Base-by-base conservation (phyloP, 2,329 filamentous ascomycete genomes). In the Atkinsonella hypoxylon region DNA sequence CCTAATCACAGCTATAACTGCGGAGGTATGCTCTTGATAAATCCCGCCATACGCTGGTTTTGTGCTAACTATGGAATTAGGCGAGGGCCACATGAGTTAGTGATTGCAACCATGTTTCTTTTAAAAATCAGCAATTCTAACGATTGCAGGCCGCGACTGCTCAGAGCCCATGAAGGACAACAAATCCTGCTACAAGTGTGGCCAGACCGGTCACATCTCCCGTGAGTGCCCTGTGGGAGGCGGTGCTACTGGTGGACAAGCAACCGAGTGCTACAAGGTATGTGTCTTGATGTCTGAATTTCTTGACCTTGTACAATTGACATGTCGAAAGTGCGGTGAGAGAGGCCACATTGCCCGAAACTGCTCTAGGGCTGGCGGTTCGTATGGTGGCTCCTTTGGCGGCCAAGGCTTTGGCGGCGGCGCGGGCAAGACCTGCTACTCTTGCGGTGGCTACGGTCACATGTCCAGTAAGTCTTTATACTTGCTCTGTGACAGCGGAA, bases 401-500 rank as follows among this genome's bases (percentile, higher is more conserved):
- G 64, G 73, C 59, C n/a, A n/a, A n/a, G 71, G 72, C 58, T 69
- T 71, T 50, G 68, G 70, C 44, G 70, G 71, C 54, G 70, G 72
- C 53, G 75, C 76, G 54, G 77, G 81, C 64, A 89, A 91, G 77
- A 96, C 89, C 61, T 97, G 93, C 84, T 98, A 96, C 79, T 95
- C 89, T 43, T 97, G 93, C 75, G 93, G 93, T 62, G 93, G 93
- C 59, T 90, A 89, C 67, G 91, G 91, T 64, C 93, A 98, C 77
- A 91, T 95, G 86, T 90, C 87, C 67, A 86, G 90, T 78, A 67
- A 64, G 78, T 76, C 26, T 9, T 5, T 15, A 13, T 13, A 8
- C 31, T 5, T 9, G 6, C 15, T 13, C 9, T n/a, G 17, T 30
- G n/a, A 22, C 4, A 15, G n/a, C 13, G 5, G 9, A 15, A 26